Base-by-base conservation (phyloP, 1,284 basidiomycete genomes). In the Ceratobasidium sp. region DNA sequence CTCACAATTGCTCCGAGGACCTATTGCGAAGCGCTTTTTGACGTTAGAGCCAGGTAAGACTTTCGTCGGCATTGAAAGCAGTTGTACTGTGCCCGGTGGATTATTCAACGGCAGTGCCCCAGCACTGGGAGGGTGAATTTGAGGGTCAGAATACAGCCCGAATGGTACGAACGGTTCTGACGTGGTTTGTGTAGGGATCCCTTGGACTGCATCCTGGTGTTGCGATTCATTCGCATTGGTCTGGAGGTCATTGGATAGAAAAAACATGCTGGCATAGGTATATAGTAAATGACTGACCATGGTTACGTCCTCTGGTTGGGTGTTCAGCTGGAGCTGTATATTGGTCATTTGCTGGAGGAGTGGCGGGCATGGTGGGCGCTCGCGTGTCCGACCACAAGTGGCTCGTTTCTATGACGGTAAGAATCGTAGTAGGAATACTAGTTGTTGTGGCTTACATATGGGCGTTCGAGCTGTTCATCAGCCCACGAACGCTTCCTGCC, bases 11-110 rank as follows among this genome's bases (percentile, higher is more conserved):
- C 12, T 58, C 18, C 67, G 67, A 39, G 67, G 67, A 9, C 67
- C 67, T 6, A 70, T 59, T 12, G 67, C 67, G 18, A 70, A 70
- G 30, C 67, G 67, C 41, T 21, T 70, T 50, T 70, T 70, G 30
- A 43, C 34, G 26, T 32, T 39, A 9, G 41, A 50, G 12, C 18
- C 36, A 5, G 23, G 26, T 3, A 18, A 16, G 32, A 32, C 3
- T 14, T 36, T 32, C 28, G 28, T 14, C 26, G 41, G 28, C 55
- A 39, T 21, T 16, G 28, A 28, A 21, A 55, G 18, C 12, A 34
- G 5, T 2, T 41, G 53, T 28, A 4, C 32, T 18, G 46, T 26
- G 18, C 45, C 41, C 10, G 53, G 10, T 3, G 26, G 5, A 32
- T 23, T 4, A 12, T 12, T 30, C 16, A 8, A 26, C 14, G 32